Conservation (phyloP, 805 yeast species). For the Ogataea kodamae region DNA sequence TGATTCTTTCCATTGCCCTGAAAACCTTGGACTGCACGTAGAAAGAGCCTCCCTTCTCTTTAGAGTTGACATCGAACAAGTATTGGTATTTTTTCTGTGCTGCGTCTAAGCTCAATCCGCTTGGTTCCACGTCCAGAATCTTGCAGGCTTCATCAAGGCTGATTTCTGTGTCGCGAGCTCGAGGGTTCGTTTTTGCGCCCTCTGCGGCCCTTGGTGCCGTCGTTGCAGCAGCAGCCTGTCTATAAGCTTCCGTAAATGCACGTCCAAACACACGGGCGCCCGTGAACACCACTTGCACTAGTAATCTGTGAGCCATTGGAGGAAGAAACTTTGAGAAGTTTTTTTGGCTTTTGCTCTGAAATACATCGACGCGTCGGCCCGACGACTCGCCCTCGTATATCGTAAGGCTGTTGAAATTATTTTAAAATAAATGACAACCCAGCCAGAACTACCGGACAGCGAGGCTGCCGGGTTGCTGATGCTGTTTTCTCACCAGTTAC, state of each 20-base stretch:
- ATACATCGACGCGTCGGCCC: constrained; percentile 13
- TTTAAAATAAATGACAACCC: constrained; percentile 7
- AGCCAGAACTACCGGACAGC: constrained; percentile 26
- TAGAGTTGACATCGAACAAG: constrained; percentile 82
- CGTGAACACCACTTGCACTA: constrained; percentile 85
- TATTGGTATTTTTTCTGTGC: constrained; percentile 72
- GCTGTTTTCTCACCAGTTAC: constrained; percentile 36
- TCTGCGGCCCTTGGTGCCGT: constrained; percentile 53
- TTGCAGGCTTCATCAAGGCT: constrained; percentile 87
- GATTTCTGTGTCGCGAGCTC: constrained; percentile 69
- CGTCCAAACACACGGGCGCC: constrained; percentile 95
- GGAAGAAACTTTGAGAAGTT: constrained; percentile 3
- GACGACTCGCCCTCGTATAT: constrained; percentile 4
- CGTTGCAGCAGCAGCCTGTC: constrained; percentile 93
- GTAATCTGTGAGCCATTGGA: constrained; percentile 78
- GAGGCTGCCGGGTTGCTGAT: constrained; percentile 40
- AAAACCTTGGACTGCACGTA: constrained; percentile 90
- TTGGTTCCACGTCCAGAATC: constrained; percentile 74
- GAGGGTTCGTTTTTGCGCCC: constrained; percentile 33
- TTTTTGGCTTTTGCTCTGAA: constrained; percentile 1
- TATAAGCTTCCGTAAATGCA: constrained; percentile 95
- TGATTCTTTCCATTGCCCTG: constrained; percentile 89
- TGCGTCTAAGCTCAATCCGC: constrained; percentile 52
- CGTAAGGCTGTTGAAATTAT: constrained; percentile 3
- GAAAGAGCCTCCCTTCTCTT: constrained; percentile 94